phyloP scores from a whole-genome alignment of 2,329 filamentous ascomycete genomes.

The Alternaria conjuncta region DNA sequence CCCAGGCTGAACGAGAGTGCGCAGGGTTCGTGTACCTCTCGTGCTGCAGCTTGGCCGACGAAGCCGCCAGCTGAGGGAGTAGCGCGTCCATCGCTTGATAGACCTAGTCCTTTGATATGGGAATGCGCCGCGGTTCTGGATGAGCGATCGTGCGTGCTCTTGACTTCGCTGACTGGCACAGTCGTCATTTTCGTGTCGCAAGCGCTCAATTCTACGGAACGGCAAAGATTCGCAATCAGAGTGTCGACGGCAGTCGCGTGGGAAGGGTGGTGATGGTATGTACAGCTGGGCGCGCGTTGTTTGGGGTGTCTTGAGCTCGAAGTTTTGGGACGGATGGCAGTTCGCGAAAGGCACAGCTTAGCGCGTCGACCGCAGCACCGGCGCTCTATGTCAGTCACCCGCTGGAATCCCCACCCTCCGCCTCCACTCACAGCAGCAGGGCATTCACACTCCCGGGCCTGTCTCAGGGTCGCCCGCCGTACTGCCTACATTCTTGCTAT shows the following conservation, averaged over 20 bases:
- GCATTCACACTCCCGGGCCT: not conserved
- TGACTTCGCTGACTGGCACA: conserved; percentile 75
- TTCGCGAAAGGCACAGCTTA: conserved; percentile 19
- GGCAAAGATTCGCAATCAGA: not conserved
- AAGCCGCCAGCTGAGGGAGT: conserved; percentile 78
- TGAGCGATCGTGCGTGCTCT: conserved; percentile 87
- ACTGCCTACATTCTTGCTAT: not conserved
- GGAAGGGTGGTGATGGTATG: not conserved
- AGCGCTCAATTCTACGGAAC: conserved; percentile 5
- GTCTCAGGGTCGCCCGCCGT: not conserved
- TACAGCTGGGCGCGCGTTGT: conserved; percentile 16
- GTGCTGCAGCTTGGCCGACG: conserved; percentile 83
- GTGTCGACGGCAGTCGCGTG: not conserved
- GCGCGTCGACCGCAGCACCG: conserved; percentile 15
- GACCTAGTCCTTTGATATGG: conserved; percentile 93
- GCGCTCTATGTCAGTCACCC: conserved; percentile 11
- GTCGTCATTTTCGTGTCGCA: conserved; percentile 41
- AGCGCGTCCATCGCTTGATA: conserved; percentile 82
- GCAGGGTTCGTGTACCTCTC: conserved; percentile 69
- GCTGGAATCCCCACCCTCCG: conserved; percentile 18
- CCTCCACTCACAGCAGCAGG: conserved; percentile 16
- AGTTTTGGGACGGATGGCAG: conserved; percentile 18
- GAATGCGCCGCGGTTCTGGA: conserved; percentile 89
- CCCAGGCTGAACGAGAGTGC: not conserved
- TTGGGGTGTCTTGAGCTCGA: conserved; percentile 21